Base-by-base conservation (phyloP, 192 early-diverging fungal genomes). In the Coemansia sp. region DNA sequence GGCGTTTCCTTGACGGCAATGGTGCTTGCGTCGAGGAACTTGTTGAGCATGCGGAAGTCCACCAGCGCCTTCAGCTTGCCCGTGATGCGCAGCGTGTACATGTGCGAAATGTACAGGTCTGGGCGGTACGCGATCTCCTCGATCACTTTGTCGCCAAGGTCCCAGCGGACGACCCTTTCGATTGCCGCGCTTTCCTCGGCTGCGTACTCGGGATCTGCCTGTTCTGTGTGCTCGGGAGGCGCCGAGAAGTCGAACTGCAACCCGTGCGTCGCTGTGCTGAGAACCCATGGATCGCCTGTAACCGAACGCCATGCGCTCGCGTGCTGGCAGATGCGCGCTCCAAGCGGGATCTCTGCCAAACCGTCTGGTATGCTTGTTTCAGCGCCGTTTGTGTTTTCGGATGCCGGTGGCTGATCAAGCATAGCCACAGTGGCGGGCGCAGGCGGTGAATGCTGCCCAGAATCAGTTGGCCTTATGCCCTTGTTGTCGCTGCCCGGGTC, bases 131-230 rank as follows among this genome's bases (percentile, higher is more conserved):
- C 62, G 8, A 82, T 50, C 50, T 76, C 74, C 43, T 82, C 74
- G 34, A 82, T 82, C 22, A 82, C 79, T 17, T 69, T 67, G 65
- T 82, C 74, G 54, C 74, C 73, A 35, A 82, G 71, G 19, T 76
- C 74, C 73, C 74, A 75, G n/a, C 74, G 79, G 60, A 82, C 71
- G 1, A 76, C 79, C 54, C 67, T 71, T 36, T 75, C 74, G 38
- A 82, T 82, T 0, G 74, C 73, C 3, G 70, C 66, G 68, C 79
- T 61, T 42, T 82, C 74, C 48, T 82, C 71, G 14, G 56, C 34
- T 20, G 74, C 43, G 54, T 82, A 76, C 43, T 70, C 71, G 19
- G 79, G 65, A 3, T 74, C 74, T 0, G 71, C 19, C 46, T 15
- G 17, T 5, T 42, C 53, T 0, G 32, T 15, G 48, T 60, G 49